phyloP scores from a whole-genome alignment of 768 basidiomycete species.

The Mrakia hoshinonis region DNA sequence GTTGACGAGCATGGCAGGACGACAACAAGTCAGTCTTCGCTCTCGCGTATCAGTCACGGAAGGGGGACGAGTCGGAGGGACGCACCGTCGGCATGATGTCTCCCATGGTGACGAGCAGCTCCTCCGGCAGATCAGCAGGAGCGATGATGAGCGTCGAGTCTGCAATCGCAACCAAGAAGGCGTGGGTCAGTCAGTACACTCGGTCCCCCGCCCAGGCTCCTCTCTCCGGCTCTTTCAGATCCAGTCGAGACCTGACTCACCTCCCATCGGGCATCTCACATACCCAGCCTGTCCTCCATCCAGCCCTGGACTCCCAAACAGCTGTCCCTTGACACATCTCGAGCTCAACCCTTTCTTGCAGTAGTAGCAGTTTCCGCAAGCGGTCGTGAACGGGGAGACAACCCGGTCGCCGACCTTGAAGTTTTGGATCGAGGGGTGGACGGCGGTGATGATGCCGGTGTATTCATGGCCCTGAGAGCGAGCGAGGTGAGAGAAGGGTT shows the following conservation, averaged over 20 bases:
- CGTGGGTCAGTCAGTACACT: too few relatives aligned
- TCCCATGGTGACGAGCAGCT: constrained; percentile 31
- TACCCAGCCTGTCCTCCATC: constrained; percentile 64
- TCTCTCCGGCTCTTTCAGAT: not conserved
- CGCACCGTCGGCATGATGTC: constrained; percentile 41
- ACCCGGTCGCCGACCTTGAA: constrained; percentile 67
- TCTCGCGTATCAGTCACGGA: too few relatives aligned
- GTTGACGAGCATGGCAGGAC: not conserved
- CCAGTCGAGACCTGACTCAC: not conserved
- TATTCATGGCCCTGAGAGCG: constrained; percentile 59
- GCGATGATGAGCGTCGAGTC: constrained; percentile 34
- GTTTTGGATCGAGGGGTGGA: constrained; percentile 54
- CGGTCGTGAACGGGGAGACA: constrained; percentile 70
- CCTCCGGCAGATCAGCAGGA: constrained; percentile 28
- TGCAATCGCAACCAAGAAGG: not conserved
- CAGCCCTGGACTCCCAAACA: constrained; percentile 49
- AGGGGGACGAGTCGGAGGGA: not conserved
- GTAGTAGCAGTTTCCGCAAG: constrained; percentile 76
- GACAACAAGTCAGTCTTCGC: too few relatives aligned
- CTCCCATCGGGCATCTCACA: constrained; percentile 63
- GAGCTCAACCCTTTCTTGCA: constrained; percentile 41
- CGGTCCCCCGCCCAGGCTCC: too few relatives aligned
- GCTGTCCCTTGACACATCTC: not conserved
- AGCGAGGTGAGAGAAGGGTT: not conserved
- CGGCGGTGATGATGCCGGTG: constrained; percentile 59